Evolutionary conservation across 1,284 basidiomycete genomes (phyloP), one percentile per base, ranked within the genome.

Genomic region (Ustilago hordei): DNA sequence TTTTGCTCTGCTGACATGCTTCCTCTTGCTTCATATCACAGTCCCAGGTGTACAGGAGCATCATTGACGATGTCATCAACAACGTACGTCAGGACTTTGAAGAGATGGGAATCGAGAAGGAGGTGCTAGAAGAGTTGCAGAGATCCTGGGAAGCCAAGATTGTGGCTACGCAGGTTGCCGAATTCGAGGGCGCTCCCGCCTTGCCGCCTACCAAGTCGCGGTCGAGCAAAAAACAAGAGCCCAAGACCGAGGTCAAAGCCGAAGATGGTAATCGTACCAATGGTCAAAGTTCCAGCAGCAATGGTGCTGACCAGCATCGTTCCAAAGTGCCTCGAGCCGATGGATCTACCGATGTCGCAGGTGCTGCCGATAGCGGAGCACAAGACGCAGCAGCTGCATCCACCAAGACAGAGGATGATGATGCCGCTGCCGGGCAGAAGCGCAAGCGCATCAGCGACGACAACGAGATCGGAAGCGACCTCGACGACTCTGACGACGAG

Each of bases 71-170:
- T 88, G 95, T 98, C 75, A 92, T 98, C 84, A 88, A 89, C 48
- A 89, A 90, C 81, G 93, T 96, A 88, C 93, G 93, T 87, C 89
- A 91, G 86, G 96, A 98, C 87, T 99, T 98, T 88, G 95, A 98
- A 86, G 95, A 97, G 87, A 95, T 94, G 86, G 96, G 95, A 63
- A 93, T 99, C 77, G 90, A 92, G 85, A 94, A 98, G 86, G 93
- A 95, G 41, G 92, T 98, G 62, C 89, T 98, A 61, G 91, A 92
- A 80, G 92, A 94, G 67, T 88, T 99, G 64, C 94, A 96, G 88
- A 89, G 91, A 92, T 94, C 93, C 91, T 98, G 95, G 95, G 93
- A 98, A 86, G 90, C 89, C 83, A 96, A 96, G 87, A 91, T 98
- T 43, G 90, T 97, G 36, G 92, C 92, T 13, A 95, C 95, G 0